Evolutionary conservation across 192 early-diverging fungal species (phyloP), one percentile per base, ranked within the genome.

Genomic region (Chytriomyces hyalinus): DNA sequence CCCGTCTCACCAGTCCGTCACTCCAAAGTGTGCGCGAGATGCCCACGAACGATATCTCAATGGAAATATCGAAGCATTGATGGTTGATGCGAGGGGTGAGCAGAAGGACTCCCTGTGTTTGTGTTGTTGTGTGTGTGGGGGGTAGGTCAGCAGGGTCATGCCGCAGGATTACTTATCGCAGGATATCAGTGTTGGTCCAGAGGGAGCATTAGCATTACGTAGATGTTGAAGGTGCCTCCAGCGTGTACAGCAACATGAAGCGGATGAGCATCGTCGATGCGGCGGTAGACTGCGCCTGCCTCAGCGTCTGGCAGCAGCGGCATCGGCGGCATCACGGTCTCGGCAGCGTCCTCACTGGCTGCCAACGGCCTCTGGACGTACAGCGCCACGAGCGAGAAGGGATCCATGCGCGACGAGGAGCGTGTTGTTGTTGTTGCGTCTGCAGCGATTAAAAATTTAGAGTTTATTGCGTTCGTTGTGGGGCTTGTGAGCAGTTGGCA

Each of bases 11-110:
- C 7, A 61, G 9, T 17, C 71, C 71, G 4, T 73, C 71, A 15
- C 10, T 73, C 71, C 71, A 73, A 5, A 46, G 10, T 8, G 61
- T 63, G 9, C 53, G 45, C 6, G 59, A 62, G 22, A 45, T 11
- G 6, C 71, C 71, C 17, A 62, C 20, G 13, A 73, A 62, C 7
- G 45, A 7, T 11, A 73, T 60, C 11, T 17, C 9, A 28, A 73
- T 61, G 20, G 59, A 36, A 36, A 36, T 36, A 36, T 36, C 15
- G 15, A 62, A 20, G 45, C 44, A 7, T 6, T 15, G 20, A 47
- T 73, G 62, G 49, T 53, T 36, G 7, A 10, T 8, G 20, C 15
- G 20, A 13, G 13, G 13, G 15, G 3, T 57, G 53, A 20, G 53
- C 53, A 20, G 15, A 57, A 57, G 15, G 0, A 57, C 53, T 36